phyloP scores from a whole-genome alignment of 1,284 basidiomycete species.

The Marasmius tenuissimus region DNA sequence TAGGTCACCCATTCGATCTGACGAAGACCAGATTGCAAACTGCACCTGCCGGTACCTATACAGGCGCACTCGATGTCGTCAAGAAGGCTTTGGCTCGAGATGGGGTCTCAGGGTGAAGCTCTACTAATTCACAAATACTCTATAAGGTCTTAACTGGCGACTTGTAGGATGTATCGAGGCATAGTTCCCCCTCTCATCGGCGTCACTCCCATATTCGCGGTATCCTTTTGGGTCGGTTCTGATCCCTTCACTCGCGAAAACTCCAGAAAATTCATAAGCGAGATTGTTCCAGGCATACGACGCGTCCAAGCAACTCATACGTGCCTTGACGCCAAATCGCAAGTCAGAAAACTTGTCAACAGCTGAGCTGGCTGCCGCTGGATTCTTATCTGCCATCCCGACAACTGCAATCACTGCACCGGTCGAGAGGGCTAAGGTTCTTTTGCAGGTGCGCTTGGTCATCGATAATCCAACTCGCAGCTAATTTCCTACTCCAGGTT shows the following conservation, averaged over 20 bases:
- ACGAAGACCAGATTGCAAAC: slow-evolving; percentile 97
- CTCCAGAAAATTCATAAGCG: background rate
- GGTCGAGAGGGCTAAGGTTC: slow-evolving; percentile 96
- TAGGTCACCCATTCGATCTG: slow-evolving; percentile 96
- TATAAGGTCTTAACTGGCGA: background rate
- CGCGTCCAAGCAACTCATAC: slow-evolving; percentile 88
- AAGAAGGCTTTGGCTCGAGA: slow-evolving; percentile 88
- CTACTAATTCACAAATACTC: background rate
- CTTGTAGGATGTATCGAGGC: slow-evolving; percentile 85
- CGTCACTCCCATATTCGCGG: slow-evolving; percentile 97
- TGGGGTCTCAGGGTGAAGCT: slow-evolving; percentile 80
- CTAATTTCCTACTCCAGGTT: slow-evolving; percentile 51
- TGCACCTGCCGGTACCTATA: slow-evolving; percentile 87
- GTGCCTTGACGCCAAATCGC: slow-evolving; percentile 70
- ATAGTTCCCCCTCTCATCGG: slow-evolving; percentile 96
- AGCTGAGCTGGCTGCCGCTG: slow-evolving; percentile 87
- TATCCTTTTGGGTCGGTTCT: slow-evolving; percentile 90
- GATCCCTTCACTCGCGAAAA: background rate
- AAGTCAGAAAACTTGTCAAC: slow-evolving; percentile 67
- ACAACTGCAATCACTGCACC: slow-evolving; percentile 92
- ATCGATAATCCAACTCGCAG: background rate
- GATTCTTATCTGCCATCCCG: slow-evolving; percentile 94
- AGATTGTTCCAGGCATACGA: slow-evolving; percentile 79
- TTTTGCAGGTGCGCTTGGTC: slow-evolving; percentile 69
- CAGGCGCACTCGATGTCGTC: slow-evolving; percentile 91